Evolutionary conservation across 2,329 filamentous ascomycete genomes (phyloP), one percentile per base, ranked within the genome.

Genomic region (Microsporum ferrugineum): DNA sequence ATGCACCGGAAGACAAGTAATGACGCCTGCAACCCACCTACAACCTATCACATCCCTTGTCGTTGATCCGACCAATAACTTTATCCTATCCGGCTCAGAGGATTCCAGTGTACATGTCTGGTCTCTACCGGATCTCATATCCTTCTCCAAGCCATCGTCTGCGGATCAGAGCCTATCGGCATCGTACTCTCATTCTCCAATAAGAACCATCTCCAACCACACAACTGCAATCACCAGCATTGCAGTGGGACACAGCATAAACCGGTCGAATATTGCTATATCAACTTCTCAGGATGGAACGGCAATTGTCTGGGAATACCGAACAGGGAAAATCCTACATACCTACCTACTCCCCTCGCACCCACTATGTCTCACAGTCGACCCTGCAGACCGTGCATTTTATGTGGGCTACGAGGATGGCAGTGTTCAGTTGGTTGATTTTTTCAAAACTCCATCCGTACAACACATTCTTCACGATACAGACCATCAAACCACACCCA

Each of bases 31-130:
- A 27, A 73, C 72, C 34, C 73, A 75, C 67, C 65, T 77, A 55
- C 72, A 76, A 63, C 72, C 76, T 3, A 84, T 97, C 33, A 91
- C 88, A 29, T 87, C 85, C 70, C 78, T 97, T 60, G 85, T 83
- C 41, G 80, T 86, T 31, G 83, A 86, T 69, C 82, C 85, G 8
- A 88, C 86, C 47, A 86, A 75, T 59, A 76, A 76, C 63, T 76
- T 76, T 64, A 73, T 78, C 63, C 66, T 78, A 23, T 78, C 76
- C 14, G 77, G 76, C 47, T 78, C 77, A 12, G 66, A 74, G 66
- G 94, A 99, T 77, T 88, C 91, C 58, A 95, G 89, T 72, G 82
- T 96, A 64, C 89, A 95, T 73, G 87, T 97, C 63, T 99, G 94
- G 94, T 89, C 89, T 1, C 75, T 96, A 59, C 80, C 88, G 2